These are phyloP conservation scores for Scytalidium sp. DNA, from an alignment of 2,329 filamentous ascomycete species.

Conservation along the genomic window DNA sequence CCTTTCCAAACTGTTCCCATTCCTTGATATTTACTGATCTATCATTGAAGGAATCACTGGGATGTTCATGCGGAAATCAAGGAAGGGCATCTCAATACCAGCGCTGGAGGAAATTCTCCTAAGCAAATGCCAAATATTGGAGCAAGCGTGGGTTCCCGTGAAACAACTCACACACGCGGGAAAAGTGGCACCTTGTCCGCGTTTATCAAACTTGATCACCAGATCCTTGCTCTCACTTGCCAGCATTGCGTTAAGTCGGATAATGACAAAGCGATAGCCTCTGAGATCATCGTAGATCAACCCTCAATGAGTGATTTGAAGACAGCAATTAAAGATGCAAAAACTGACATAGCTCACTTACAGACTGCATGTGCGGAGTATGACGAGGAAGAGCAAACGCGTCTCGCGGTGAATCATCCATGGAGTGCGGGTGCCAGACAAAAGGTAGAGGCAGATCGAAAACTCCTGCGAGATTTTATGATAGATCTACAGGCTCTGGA, in stretches of 20 bases:
- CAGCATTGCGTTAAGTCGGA: conserved; percentile 1
- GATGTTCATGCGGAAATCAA: conserved; percentile 4
- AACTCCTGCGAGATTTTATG: not conserved
- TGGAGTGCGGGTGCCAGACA: not conserved
- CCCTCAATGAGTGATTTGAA: not conserved
- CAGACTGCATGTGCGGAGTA: not conserved
- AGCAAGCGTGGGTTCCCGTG: not conserved
- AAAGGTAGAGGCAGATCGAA: not conserved
- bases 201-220: not conserved
- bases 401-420: not conserved
- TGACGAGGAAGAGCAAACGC: not conserved
- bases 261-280: not conserved
- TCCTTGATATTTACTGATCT: not conserved
- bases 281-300: not conserved
- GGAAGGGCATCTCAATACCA: not conserved
- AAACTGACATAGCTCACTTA: not conserved
- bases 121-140: conserved; percentile 1
- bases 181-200: not conserved
- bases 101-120: not conserved
- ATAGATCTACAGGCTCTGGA: not conserved
- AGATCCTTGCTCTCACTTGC: conserved; percentile 1
- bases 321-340: not conserved
- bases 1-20: not conserved
- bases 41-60: not conserved
- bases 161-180: not conserved